phyloP scores from a whole-genome alignment of 1,139 yeast species.

The Wickerhamomyces sp. region DNA sequence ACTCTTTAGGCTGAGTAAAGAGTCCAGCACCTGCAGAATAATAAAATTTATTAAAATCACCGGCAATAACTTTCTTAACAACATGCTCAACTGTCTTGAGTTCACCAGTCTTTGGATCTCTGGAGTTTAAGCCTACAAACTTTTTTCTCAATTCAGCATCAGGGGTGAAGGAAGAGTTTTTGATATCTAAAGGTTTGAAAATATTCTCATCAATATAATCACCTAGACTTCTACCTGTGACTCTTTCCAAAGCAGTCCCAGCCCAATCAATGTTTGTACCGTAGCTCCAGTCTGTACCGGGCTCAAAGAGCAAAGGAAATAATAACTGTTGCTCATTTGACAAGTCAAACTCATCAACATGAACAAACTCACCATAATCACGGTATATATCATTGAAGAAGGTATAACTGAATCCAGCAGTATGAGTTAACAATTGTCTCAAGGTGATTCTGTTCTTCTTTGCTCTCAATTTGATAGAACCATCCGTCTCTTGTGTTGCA shows the following conservation, averaged over 20 bases:
- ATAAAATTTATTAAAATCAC: constrained; percentile 7
- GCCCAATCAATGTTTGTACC: constrained; percentile 52
- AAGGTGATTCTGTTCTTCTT: constrained; percentile 39
- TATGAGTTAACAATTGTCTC: constrained; percentile 42
- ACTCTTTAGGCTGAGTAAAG: constrained; percentile 31
- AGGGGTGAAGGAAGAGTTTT: constrained; percentile 17
- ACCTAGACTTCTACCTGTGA: constrained; percentile 39
- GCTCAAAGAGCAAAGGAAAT: constrained; percentile 44
- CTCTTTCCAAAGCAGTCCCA: constrained; percentile 40
- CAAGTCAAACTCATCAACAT: constrained; percentile 21
- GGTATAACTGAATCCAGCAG: constrained; percentile 44
- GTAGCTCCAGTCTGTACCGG: constrained; percentile 47
- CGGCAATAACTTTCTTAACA: constrained; percentile 8
- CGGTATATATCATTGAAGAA: constrained; percentile 30
- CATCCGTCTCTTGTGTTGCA: constrained; percentile 29
- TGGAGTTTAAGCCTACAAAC: constrained; percentile 13
- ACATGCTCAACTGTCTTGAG: constrained; percentile 8
- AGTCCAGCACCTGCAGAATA: constrained; percentile 37
- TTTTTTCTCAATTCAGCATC: constrained; percentile 11
- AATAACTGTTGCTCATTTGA: constrained; percentile 14
- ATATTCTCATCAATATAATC: constrained; percentile 35
- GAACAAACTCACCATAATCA: constrained; percentile 20
- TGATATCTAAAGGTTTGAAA: constrained; percentile 38
- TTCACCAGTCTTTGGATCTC: constrained; percentile 11
- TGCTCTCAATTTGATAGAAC: constrained; percentile 28